Evolutionary conservation across 768 basidiomycete species (phyloP).

Genomic region (Arthromyces matolae): DNA sequence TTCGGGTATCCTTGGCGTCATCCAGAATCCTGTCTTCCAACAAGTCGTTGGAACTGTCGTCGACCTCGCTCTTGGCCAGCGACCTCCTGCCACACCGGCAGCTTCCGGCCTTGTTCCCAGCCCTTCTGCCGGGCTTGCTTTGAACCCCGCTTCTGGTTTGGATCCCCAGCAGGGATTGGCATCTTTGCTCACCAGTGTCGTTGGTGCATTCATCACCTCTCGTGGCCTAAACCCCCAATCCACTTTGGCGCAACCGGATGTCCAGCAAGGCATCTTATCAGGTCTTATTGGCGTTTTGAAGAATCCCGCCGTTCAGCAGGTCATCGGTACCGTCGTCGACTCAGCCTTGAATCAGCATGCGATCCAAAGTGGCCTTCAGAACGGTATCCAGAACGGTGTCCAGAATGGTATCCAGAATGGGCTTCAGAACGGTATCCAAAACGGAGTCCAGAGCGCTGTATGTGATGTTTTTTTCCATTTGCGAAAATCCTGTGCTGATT

Average conservation of each 20-base stretch:
- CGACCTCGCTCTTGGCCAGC: not conserved
- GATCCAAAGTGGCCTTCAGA: not conserved
- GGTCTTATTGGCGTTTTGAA: not conserved
- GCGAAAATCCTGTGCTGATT: no score
- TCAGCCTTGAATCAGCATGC: not conserved
- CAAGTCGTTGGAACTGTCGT: not conserved
- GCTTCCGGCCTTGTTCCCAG: no score
- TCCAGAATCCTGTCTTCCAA: constrained; percentile 6
- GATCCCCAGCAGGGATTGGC: not conserved
- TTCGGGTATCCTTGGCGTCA: not conserved
- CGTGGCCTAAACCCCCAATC: not conserved
- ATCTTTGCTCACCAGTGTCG: not conserved
- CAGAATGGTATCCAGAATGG: not conserved
- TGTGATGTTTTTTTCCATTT: no score
- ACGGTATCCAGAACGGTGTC: not conserved
- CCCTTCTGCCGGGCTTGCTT: no score
- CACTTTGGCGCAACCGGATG: not conserved
- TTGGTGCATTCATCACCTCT: not conserved
- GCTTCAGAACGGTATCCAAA: not conserved
- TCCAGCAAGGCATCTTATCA: constrained; percentile 2
- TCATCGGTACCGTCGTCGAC: not conserved
- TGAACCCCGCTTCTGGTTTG: no score
- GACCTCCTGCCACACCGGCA: no score
- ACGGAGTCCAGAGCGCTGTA: no score
- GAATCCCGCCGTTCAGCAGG: not conserved